phyloP scores from a whole-genome alignment of 805 yeast species.

The Kuraishia piskuri region DNA sequence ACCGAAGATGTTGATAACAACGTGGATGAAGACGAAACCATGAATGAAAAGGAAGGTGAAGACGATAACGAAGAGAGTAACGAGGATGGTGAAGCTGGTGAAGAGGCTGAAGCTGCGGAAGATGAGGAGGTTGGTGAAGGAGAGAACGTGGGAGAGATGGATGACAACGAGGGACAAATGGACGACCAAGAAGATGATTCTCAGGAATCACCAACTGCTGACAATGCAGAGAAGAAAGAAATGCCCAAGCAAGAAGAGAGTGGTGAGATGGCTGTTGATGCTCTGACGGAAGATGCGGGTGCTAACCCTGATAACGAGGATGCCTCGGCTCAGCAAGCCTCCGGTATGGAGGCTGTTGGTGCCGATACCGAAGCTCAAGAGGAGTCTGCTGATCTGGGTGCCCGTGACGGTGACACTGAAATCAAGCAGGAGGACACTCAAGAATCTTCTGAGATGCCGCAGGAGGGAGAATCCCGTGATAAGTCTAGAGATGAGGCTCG shows the following conservation, averaged over 20 bases:
- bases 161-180: slow-evolving; percentile 15
- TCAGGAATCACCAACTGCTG: slow-evolving; percentile 12
- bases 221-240: slow-evolving; percentile 20
- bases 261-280: slow-evolving; percentile 12
- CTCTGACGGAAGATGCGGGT: not conserved
- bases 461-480: slow-evolving; percentile 34
- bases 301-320: slow-evolving; percentile 15
- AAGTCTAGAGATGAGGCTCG: slow-evolving; percentile 58
- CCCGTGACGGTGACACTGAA: slow-evolving; percentile 42
- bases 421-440: slow-evolving; percentile 28
- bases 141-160: slow-evolving; percentile 21
- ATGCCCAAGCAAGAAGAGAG: slow-evolving; percentile 24
- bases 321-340: slow-evolving; percentile 23
- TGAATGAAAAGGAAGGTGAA: slow-evolving; percentile 5
- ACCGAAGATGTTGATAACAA: slow-evolving; percentile 10
- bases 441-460: slow-evolving; percentile 28
- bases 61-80: slow-evolving; percentile 17
- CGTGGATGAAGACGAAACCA: slow-evolving; percentile 5
- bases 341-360: slow-evolving; percentile 26
- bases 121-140: slow-evolving; percentile 19
- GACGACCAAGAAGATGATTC: slow-evolving; percentile 15
- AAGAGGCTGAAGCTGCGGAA: slow-evolving; percentile 14
- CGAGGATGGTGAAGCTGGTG: slow-evolving; percentile 21
- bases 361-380: slow-evolving; percentile 26
- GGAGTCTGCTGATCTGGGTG: slow-evolving; percentile 57